These are phyloP conservation scores for Urochloa ruziziensis DNA, from an alignment of 176 grass and related monocot species.

Conservation along the genomic window DNA sequence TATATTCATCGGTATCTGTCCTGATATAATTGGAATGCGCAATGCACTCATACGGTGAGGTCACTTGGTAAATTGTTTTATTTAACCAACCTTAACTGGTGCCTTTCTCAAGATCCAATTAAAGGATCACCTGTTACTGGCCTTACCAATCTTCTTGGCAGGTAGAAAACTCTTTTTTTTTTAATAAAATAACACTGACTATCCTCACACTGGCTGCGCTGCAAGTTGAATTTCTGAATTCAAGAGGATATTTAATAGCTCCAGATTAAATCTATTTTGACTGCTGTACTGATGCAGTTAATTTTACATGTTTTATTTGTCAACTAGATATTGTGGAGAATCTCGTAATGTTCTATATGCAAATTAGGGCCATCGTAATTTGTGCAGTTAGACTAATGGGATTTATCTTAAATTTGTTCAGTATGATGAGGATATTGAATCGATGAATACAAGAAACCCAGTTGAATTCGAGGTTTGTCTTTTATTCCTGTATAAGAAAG, in stretches of 20 bases:
- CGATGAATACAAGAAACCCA: constrained; percentile 37
- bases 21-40: background rate
- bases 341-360: background rate
- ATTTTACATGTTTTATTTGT: background rate
- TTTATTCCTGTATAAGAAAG: background rate
- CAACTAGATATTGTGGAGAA: background rate
- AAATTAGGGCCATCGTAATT: background rate
- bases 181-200: background rate
- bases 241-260: background rate
- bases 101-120: background rate
- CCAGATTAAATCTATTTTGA: background rate
- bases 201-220: background rate
- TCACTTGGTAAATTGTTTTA: background rate
- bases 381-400: constrained; percentile 19
- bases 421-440: constrained; percentile 36
- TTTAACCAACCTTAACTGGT: background rate
- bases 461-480: constrained; percentile 45
- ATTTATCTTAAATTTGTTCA: constrained; percentile 25
- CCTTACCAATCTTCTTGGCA: background rate
- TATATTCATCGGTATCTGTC: background rate
- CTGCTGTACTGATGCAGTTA: background rate
- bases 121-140: background rate
- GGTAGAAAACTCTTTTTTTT: background rate
- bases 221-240: background rate
- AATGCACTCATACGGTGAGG: background rate